Percentiles rank a stretch among this genome's conserved stretches.
Evolutionary conservation across 805 yeast species (phyloP).

Genomic region (Metschnikowia borealis): DNA sequence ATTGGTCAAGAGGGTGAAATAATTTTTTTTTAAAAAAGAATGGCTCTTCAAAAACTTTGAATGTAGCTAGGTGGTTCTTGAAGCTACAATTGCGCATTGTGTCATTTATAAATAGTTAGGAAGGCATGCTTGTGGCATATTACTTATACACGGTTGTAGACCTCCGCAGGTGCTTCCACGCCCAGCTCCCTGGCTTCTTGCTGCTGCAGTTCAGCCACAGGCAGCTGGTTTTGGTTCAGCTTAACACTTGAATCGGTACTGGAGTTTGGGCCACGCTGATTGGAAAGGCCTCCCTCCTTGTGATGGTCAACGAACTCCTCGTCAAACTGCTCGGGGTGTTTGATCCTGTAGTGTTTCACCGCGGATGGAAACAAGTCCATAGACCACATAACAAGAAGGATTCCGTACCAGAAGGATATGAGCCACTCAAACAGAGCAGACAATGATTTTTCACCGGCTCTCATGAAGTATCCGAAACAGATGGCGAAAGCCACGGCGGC

Average conservation of each 20-base stretch:
- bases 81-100: background rate
- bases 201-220: background rate
- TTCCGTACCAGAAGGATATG: constrained; percentile 79
- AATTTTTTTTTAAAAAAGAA: background rate
- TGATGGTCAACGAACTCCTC: constrained; percentile 20
- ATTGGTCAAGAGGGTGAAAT: background rate
- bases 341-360: constrained; percentile 26
- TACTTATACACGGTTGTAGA: background rate
- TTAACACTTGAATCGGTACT: background rate
- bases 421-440: constrained; percentile 82
- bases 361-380: constrained; percentile 70
- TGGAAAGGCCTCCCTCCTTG: background rate
- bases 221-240: background rate
- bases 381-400: constrained; percentile 57
- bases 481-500: constrained; percentile 66
- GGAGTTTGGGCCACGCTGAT: background rate
- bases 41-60: background rate
- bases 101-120: background rate
- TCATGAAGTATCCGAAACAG: constrained; percentile 52
- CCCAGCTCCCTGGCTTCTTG: too few relatives aligned
- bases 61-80: background rate
- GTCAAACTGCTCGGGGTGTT: constrained; percentile 27
- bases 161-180: background rate
- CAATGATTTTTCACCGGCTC: constrained; percentile 34
- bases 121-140: background rate